phyloP scores from a whole-genome alignment of 768 basidiomycete genomes.

The Termitomyces sp. region DNA sequence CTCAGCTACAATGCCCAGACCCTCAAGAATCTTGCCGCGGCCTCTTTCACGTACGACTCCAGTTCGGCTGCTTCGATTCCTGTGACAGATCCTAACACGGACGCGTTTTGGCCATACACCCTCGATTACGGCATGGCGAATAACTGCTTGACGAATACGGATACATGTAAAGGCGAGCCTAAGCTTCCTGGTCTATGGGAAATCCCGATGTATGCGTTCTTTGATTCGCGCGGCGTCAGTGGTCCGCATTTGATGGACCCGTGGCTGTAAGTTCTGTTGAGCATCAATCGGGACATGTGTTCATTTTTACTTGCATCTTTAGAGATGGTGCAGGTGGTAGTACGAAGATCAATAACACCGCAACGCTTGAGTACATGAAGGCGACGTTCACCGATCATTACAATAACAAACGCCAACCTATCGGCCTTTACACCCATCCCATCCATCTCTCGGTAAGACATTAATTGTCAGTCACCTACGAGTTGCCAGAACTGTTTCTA shows the following conservation, averaged over 20 bases:
- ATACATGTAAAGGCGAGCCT: constrained; percentile 62
- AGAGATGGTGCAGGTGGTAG: constrained; percentile 54
- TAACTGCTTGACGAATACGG: constrained; percentile 52
- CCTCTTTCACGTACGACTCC: constrained; percentile 71
- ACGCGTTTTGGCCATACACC: constrained; percentile 82
- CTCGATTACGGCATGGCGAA: constrained; percentile 78
- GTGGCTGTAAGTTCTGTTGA: constrained; percentile 51
- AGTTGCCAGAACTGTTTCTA: background rate
- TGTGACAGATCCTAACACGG: constrained; percentile 58
- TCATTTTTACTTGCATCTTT: background rate
- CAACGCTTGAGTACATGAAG: constrained; percentile 68
- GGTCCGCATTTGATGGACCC: constrained; percentile 79
- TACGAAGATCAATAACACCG: constrained; percentile 44
- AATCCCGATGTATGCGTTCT: constrained; percentile 78
- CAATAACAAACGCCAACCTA: constrained; percentile 67
- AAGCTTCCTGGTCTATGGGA: constrained; percentile 79
- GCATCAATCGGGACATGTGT: background rate
- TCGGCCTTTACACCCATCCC: constrained; percentile 79
- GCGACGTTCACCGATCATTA: constrained; percentile 71
- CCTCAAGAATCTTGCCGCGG: constrained; percentile 44
- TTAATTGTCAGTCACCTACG: background rate
- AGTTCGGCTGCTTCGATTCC: constrained; percentile 54
- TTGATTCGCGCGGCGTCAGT: constrained; percentile 47
- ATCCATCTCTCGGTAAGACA: constrained; percentile 59
- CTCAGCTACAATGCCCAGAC: constrained; percentile 63